phyloP scores from a whole-genome alignment of 2,329 filamentous ascomycete species.

The Chaetomium sp. region DNA sequence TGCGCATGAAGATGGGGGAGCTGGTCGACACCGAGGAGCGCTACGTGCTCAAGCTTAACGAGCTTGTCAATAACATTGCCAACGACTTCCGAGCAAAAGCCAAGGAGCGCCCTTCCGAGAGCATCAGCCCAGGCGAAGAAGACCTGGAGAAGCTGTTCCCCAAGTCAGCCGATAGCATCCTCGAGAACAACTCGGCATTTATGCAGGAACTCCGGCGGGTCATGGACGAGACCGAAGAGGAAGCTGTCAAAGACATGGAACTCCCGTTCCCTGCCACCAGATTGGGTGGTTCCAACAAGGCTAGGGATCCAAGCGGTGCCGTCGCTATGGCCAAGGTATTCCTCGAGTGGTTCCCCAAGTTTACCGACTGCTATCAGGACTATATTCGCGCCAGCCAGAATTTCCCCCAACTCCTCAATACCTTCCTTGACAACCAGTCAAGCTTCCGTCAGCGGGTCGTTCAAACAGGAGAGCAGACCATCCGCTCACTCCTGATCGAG shows the following conservation, averaged over 20 bases:
- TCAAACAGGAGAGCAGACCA: conserved; percentile 83
- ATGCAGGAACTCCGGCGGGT: conserved; percentile 73
- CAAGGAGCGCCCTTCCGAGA: conserved; percentile 58
- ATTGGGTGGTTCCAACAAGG: conserved; percentile 48
- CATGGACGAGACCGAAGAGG: conserved; percentile 81
- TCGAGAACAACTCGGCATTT: conserved; percentile 80
- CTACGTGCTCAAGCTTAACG: conserved; percentile 85
- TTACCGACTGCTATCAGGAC: conserved; percentile 86
- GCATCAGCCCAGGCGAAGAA: conserved; percentile 70
- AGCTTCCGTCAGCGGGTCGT: conserved; percentile 80
- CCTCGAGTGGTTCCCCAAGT: conserved; percentile 89
- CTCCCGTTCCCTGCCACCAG: conserved; percentile 48
- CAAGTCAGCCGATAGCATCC: conserved; percentile 74
- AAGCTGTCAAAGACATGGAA: conserved; percentile 76
- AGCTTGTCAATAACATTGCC: conserved; percentile 79
- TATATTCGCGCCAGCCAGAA: conserved; percentile 90
- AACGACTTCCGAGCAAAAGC: conserved; percentile 76
- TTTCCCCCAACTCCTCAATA: conserved; percentile 78
- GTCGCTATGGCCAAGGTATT: conserved; percentile 77
- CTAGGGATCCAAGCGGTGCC: conserved; percentile 75
- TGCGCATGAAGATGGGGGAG: conserved; percentile 87
- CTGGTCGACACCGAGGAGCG: conserved; percentile 90
- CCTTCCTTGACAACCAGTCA: conserved; percentile 77
- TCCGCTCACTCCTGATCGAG: conserved; percentile 92
- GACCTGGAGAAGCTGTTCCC: conserved; percentile 81